Conservation (phyloP, 805 yeast species). For the Yarrowia alimentaria region DNA sequence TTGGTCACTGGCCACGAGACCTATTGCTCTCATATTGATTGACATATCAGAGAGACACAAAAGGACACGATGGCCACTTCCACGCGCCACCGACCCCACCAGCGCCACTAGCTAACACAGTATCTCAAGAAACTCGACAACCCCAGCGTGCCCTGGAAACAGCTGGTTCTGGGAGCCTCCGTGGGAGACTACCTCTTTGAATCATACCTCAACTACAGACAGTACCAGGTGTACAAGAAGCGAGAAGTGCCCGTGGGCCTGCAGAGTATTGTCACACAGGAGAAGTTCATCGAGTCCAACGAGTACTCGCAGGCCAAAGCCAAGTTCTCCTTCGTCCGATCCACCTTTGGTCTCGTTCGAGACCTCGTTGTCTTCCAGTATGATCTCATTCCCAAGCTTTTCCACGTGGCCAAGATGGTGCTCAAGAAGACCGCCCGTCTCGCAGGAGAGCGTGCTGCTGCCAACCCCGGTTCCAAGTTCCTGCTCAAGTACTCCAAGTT, state of each 20-base stretch:
- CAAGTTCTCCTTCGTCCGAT: slow-evolving; percentile 58
- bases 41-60: too few relatives aligned
- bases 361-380: slow-evolving; percentile 57
- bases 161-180: slow-evolving; percentile 68
- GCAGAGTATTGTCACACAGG: slow-evolving; percentile 63
- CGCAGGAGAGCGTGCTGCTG: slow-evolving; percentile 48
- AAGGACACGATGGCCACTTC: too few relatives aligned
- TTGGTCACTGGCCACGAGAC: too few relatives aligned
- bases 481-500: slow-evolving; percentile 24
- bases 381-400: slow-evolving; percentile 63
- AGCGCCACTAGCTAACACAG: too few relatives aligned
- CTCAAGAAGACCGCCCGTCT: slow-evolving; percentile 28
- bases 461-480: slow-evolving; percentile 60
- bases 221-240: slow-evolving; percentile 61
- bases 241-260: slow-evolving; percentile 67
- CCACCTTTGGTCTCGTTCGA: slow-evolving; percentile 52
- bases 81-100: too few relatives aligned
- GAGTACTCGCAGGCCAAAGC: slow-evolving; percentile 78
- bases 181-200: slow-evolving; percentile 74
- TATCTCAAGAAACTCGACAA: slow-evolving; percentile 50
- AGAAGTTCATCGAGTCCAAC: slow-evolving; percentile 74
- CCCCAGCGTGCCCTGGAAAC: slow-evolving; percentile 77
- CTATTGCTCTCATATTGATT: too few relatives aligned
- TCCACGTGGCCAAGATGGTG: slow-evolving; percentile 51
- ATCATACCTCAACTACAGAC: slow-evolving; percentile 70